Evolutionary conservation across 768 basidiomycete species (phyloP), one percentile per base, ranked within the genome.

Genomic region (Lactarius indigo): DNA sequence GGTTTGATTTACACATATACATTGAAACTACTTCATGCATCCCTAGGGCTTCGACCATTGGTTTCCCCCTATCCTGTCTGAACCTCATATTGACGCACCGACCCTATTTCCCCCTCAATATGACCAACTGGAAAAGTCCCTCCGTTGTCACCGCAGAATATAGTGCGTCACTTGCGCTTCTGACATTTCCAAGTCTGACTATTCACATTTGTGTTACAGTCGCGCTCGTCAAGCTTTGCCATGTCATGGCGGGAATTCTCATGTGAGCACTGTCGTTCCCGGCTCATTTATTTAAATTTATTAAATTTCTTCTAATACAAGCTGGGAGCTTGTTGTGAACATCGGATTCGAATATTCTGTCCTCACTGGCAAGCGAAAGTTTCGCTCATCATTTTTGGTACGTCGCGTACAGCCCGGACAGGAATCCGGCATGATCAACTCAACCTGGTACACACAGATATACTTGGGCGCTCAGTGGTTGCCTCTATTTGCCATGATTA

Each of bases 231-330:
- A 63, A 69, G 31, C 9, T 59, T 9, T 7, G 39, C 10, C 61
- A 62, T 44, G 3, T 42, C 35, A 17, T 69, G 59, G 60, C 37
- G 15, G 68, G 68, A 44, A 5, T 69, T 42, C 59, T 61, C 56
- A 59, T 67, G 68, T 65, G 56, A 50, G 55, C 9, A 9, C n/a
- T 33, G 42, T 33, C 33, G 10, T 30, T 26, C 41, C 8, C 2
- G 18, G 26, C 50, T 39, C 23, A n/a, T 30, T 13, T 39, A 39
- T 15, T 39, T 39, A 15, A 5, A 15, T 1, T 39, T 15, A 41
- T 41, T 41, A 17, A 18, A 17, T 41, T 18, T 47, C 35, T 47
- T 47, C 44, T 47, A 9, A 4, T 47, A 3, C 13, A 47, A 47
- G 44, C n/a, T 47, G 44, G 44, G 44, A 47, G 9, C 10, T 23